Conservation (phyloP, 2,329 filamentous ascomycete species). For the Pestalotiopsis sp. region DNA sequence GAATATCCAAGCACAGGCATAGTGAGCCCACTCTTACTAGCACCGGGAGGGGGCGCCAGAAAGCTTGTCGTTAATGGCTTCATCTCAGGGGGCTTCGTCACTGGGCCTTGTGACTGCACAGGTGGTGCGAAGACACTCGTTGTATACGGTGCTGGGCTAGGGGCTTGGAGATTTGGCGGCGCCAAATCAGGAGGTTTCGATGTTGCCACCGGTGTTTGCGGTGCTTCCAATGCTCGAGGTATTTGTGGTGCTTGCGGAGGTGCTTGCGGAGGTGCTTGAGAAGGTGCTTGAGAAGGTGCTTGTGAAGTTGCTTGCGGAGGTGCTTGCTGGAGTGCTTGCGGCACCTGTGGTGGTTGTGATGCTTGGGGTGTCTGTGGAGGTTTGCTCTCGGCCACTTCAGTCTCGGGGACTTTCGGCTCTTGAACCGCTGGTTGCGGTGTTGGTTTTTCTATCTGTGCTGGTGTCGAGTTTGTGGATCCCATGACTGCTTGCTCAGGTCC, state of each 20-base stretch:
- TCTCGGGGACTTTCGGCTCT: background rate
- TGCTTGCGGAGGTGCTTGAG: background rate
- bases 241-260: conserved; percentile 18
- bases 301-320: background rate
- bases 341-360: background rate
- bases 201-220: conserved; percentile 9
- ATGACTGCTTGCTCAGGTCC: background rate
- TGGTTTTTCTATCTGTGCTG: conserved; percentile 15
- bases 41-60: conserved; percentile 32
- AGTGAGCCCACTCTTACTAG: conserved; percentile 30
- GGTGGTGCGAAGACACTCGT: conserved; percentile 36
- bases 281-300: background rate
- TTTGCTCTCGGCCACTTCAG: background rate
- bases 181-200: conserved; percentile 22
- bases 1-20: conserved; percentile 39
- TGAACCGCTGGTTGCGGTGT: conserved; percentile 24
- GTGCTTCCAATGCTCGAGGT: background rate
- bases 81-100: conserved; percentile 32
- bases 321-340: background rate
- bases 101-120: conserved; percentile 19
- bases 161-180: conserved; percentile 27
- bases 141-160: conserved; percentile 31
- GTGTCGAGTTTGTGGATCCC: background rate
- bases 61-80: conserved; percentile 32
- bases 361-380: background rate